A percentile compares a stretch with the other conserved stretches of the same genome.
Evolutionary conservation across 495 filamentous ascomycete species (phyloP).

Genomic region (Trichocladium antarcticum): DNA sequence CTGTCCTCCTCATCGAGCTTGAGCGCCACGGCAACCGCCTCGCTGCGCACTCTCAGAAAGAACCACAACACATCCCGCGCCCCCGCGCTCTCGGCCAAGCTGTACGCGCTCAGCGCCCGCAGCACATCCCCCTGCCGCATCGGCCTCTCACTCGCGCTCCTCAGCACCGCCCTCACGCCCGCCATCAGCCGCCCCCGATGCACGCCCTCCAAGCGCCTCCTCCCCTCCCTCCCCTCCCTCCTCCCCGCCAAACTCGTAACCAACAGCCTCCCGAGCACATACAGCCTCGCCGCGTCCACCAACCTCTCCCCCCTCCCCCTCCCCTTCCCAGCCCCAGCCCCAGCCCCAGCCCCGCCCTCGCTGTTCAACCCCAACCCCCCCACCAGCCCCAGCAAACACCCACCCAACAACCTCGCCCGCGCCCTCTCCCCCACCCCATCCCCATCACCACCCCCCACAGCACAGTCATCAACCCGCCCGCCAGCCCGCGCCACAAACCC

Average conservation of each 20-base stretch:
- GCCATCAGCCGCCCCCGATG: conserved; percentile 47
- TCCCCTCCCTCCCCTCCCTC: conserved; percentile 49
- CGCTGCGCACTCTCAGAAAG: conserved; percentile 64
- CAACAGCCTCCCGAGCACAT: conserved; percentile 57
- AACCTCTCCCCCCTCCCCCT: conserved; percentile 37
- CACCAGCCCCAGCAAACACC: conserved; percentile 29
- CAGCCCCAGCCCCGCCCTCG: not conserved
- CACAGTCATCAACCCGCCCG: not conserved
- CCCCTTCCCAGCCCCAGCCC: conserved; percentile 33
- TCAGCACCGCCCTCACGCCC: conserved; percentile 57
- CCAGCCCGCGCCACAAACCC: conserved; percentile 40
- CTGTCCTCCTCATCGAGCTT: conserved; percentile 29
- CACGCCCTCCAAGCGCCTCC: conserved; percentile 49
- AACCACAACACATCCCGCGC: conserved; percentile 69
- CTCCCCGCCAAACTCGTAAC: conserved; percentile 24
- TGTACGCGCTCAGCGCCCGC: conserved; percentile 66
- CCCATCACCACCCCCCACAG: not conserved
- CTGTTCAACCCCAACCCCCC: conserved; percentile 25
- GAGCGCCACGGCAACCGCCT: conserved; percentile 52
- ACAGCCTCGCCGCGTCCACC: conserved; percentile 64
- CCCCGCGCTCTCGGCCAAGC: conserved; percentile 69
- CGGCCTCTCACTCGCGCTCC: conserved; percentile 23
- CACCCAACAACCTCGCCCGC: conserved; percentile 32
- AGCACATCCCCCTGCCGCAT: conserved; percentile 46
- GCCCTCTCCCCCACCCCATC: conserved; percentile 21